Base-by-base conservation (phyloP, 192 early-diverging fungal species). In the Chytriomyces hyalinus region DNA sequence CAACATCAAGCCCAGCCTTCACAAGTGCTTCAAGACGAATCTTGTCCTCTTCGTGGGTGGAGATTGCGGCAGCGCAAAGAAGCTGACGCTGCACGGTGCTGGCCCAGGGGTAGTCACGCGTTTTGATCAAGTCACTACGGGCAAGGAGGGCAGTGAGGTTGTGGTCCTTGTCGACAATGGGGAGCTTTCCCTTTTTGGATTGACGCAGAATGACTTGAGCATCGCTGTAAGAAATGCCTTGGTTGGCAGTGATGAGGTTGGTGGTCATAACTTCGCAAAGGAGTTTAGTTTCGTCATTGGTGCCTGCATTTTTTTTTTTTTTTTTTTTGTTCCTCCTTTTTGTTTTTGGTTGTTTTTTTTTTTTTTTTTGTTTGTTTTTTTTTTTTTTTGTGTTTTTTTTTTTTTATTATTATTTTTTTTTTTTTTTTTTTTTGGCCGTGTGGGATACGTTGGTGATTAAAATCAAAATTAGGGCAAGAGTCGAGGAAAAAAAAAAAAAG, bases 141-240 rank as follows among this genome's bases (percentile, higher is more conserved):
- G 96, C 89, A 20, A 99, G 88, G 76, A 99, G 88, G 46, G 97
- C 93, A 26, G 94, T 94, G 49, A 99, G 90, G 83, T 91, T 87
- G 65, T 91, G 92, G 11, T 92, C 50, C 26, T 82, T 83, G 82
- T 99, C 94, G 67, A 99, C 92, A 67, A 99, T 97, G 43, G 95
- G 96, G 61, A 99, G 89, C 86, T 99, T 99, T 77, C 97, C 97
- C 86, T 97, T 97, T 86, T 94, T 93, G 78, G 94, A 96, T 46
- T 87, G 85, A 61, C 91, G 86, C 75, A 99, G 87, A 67, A 97
- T 94, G 26, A 85, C 81, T 84, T 99, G 95, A 64, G 97, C 97
- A 82, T 97, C 93, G 50, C 85, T 82, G 49, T 97, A 88, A 4
- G 96, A 97, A 47, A 97, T 93, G 67, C 96, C 96, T 73, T 94